Evolutionary conservation across 768 basidiomycete genomes (phyloP).

Genomic region (Pisolithus orientalis): DNA sequence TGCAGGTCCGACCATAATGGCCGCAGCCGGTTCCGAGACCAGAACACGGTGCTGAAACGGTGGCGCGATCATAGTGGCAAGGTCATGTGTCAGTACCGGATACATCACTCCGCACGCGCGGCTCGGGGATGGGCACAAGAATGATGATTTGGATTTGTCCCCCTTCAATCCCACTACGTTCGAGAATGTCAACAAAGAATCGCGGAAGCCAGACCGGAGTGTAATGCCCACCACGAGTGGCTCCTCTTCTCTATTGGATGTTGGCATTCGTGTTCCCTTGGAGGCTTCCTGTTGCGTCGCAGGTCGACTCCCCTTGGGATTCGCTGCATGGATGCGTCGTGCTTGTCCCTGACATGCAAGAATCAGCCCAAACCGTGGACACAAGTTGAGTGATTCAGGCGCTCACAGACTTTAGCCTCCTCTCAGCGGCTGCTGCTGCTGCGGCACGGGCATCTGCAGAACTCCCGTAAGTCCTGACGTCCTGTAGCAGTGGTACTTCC

Average conservation of each 20-base stretch:
- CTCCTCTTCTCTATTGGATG: slow-evolving; percentile 32
- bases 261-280: slow-evolving; percentile 32
- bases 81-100: slow-evolving; percentile 17
- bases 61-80: slow-evolving; percentile 31
- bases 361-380: slow-evolving; percentile 19
- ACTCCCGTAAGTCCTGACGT: slow-evolving; percentile 18
- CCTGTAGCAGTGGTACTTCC: slow-evolving; percentile 25
- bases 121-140: slow-evolving; percentile 16
- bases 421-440: slow-evolving; percentile 59
- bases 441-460: slow-evolving; percentile 43
- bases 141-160: slow-evolving; percentile 7
- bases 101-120: slow-evolving; percentile 15
- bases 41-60: slow-evolving; percentile 14
- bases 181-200: slow-evolving; percentile 21
- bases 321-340: slow-evolving; percentile 37
- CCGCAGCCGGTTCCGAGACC: slow-evolving; percentile 26
- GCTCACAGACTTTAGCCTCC: slow-evolving; percentile 50
- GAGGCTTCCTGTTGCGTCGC: slow-evolving; percentile 36
- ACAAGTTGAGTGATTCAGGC: slow-evolving; percentile 1
- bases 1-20: slow-evolving; percentile 17
- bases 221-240: slow-evolving; percentile 37
- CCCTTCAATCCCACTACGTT: slow-evolving; percentile 38
- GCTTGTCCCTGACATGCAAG: slow-evolving; percentile 29
- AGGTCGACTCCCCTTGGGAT: slow-evolving; percentile 41
- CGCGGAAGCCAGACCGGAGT: background rate